phyloP scores from a whole-genome alignment of 2,329 filamentous ascomycete species.

The Paracamarosporium sp. region DNA sequence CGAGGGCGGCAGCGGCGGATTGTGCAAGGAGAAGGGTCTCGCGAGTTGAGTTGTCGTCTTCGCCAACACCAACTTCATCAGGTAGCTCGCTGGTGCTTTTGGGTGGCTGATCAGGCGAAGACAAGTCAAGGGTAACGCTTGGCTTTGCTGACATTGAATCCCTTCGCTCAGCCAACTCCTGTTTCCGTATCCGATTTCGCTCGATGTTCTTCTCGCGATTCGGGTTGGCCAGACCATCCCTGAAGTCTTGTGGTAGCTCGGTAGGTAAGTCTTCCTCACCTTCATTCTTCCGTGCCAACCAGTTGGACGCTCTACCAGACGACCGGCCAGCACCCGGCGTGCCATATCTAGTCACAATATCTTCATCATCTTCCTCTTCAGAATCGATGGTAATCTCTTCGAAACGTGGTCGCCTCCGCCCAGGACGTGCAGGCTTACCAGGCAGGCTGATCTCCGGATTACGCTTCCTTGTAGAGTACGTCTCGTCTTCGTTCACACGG shows the following conservation, averaged over 20 bases:
- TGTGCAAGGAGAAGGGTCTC: conserved; percentile 33
- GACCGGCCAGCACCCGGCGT: conserved; percentile 20
- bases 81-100: conserved; percentile 35
- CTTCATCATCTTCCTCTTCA: conserved; percentile 48
- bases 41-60: conserved; percentile 37
- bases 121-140: conserved; percentile 33
- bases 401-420: conserved; percentile 36
- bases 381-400: conserved; percentile 57
- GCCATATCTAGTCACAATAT: conserved; percentile 27
- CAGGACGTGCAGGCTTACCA: conserved; percentile 26
- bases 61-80: conserved; percentile 26
- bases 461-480: conserved; percentile 42
- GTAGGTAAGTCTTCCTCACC: conserved; percentile 52
- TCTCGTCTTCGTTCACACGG: conserved; percentile 50
- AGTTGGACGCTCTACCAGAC: conserved; percentile 43
- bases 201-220: conserved; percentile 35
- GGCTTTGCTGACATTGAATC: conserved; percentile 32
- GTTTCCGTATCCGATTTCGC: conserved; percentile 25
- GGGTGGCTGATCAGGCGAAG: conserved; percentile 28
- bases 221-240: conserved; percentile 42
- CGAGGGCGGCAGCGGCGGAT: conserved; percentile 30
- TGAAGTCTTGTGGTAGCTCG: conserved; percentile 51
- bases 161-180: conserved; percentile 28
- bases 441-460: conserved; percentile 26
- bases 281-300: conserved; percentile 51